Conservation (phyloP, 2,329 filamentous ascomycete species). For the Pseudogymnoascus sp. region DNA sequence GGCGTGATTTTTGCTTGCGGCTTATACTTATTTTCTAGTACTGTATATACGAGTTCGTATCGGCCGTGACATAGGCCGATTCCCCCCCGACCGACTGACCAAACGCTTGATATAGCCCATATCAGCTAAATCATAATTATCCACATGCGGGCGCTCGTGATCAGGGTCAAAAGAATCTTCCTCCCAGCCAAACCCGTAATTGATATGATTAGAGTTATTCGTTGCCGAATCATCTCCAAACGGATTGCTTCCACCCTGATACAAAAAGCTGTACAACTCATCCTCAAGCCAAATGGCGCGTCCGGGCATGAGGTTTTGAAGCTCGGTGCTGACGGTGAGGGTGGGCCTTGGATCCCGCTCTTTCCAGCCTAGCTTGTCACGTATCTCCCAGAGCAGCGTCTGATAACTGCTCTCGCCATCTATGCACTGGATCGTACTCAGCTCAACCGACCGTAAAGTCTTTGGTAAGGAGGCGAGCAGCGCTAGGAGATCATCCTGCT, state of each 20-base stretch:
- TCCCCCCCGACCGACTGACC: too few species aligned
- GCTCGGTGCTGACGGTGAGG: constrained; percentile 9
- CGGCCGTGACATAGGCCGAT: too few species aligned
- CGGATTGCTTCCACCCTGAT: constrained; percentile 21
- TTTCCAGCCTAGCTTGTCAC: constrained; percentile 17
- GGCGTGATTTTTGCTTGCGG: too few species aligned
- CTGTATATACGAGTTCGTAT: too few species aligned
- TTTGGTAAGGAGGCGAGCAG: constrained; percentile 25
- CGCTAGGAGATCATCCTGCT: constrained; percentile 22
- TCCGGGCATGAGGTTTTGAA: constrained; percentile 6
- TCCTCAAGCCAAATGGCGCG: background rate
- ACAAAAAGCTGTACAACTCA: constrained; percentile 18
- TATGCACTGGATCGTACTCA: constrained; percentile 29
- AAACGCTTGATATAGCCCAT: background rate
- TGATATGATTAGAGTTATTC: background rate
- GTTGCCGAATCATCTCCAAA: constrained; percentile 7
- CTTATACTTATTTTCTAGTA: too few species aligned
- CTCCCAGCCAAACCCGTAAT: background rate
- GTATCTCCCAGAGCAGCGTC: constrained; percentile 19
- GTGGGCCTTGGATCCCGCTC: constrained; percentile 12
- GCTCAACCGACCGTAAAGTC: constrained; percentile 27
- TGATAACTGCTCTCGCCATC: constrained; percentile 9
- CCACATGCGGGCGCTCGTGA: background rate
- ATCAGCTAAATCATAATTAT: background rate
- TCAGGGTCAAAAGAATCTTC: background rate